phyloP scores from a whole-genome alignment of 768 basidiomycete species.

The Peribolospora kevripleyi region DNA sequence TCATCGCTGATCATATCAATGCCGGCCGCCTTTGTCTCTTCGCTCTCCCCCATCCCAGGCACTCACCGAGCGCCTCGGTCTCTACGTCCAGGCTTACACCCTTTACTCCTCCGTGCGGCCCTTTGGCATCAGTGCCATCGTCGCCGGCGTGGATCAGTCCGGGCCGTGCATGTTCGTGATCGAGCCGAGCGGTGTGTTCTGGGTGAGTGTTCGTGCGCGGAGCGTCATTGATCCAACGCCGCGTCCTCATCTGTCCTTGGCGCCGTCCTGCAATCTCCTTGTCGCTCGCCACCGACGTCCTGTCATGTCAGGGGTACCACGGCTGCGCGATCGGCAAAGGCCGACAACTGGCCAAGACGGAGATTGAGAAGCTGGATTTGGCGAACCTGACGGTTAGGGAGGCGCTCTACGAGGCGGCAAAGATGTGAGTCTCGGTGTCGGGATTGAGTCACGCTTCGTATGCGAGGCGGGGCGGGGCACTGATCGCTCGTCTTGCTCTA shows the following conservation, averaged over 20 bases:
- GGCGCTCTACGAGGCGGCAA: conserved; percentile 74
- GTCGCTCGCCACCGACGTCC: too few species aligned
- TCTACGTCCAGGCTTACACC: conserved; percentile 87
- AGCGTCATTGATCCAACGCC: too few species aligned
- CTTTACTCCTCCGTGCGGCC: conserved; percentile 94
- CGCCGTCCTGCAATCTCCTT: too few species aligned
- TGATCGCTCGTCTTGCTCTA: not conserved
- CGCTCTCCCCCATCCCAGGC: conserved; percentile 22
- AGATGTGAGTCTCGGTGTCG: conserved; percentile 42
- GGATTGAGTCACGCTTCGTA: not conserved
- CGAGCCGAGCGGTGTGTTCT: conserved; percentile 83
- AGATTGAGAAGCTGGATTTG: conserved; percentile 83
- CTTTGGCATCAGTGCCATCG: conserved; percentile 79
- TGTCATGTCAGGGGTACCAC: conserved; percentile 48
- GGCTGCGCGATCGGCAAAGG: conserved; percentile 96
- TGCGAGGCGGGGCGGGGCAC: too few species aligned
- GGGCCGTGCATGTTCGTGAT: conserved; percentile 58
- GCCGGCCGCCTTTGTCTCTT: not conserved
- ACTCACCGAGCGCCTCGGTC: conserved; percentile 51
- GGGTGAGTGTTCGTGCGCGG: conserved; percentile 28
- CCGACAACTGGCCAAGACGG: conserved; percentile 91
- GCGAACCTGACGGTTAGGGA: conserved; percentile 53
- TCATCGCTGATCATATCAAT: conserved; percentile 12
- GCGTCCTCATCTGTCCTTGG: too few species aligned
- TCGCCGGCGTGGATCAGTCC: conserved; percentile 60